Evolutionary conservation across 1,284 basidiomycete species (phyloP), one percentile per base, ranked within the genome.

Genomic region (Lentinula novae-zelandiae): DNA sequence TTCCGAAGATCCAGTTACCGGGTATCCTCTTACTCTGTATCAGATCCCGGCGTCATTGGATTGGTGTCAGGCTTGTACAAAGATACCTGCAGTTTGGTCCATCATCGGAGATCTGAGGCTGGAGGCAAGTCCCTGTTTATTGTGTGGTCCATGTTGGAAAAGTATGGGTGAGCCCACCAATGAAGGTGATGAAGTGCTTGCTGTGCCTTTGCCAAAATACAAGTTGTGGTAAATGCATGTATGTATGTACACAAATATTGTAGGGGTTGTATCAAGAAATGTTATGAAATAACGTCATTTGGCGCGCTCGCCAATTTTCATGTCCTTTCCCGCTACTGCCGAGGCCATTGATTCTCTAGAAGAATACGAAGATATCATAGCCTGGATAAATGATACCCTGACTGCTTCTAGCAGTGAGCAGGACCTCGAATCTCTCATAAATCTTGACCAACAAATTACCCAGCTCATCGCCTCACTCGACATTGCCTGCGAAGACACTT

Each of bases 401-500:
- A 67, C 72, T 61, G 62, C 70, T 49, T 69, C 72, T 49, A 74
- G 72, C 50, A 69, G 73, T 5, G 66, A 69, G 49, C 67, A 73
- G 9, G 67, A 70, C 54, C 50, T 64, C 9, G 61, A 67, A 62
- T 79, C 84, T 60, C 82, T 97, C 17, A 80, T 79, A 0, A 82
- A 86, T 38, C 81, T 95, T 48, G 92, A 95, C 70, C 82, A 85
- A 62, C 82, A 84, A 60, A 84, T 95, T 60, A 83, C 85, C 9
- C 82, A 85, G 52, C 80, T 95, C n/a, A 78, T 92, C 6, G 86
- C 87, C 3, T 78, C 83, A 15, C 82, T 96, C 22, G 92, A 95
- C 62, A 82, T 95, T 40, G 86, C 93, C 33, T 88, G 86, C 50
- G 90, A 94, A 71, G 95, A 96, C 68, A 95, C 93, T 0, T 92